These are phyloP conservation scores for Psilocybe cyanescens DNA, from an alignment of 768 basidiomycete genomes.

Conservation along the genomic window DNA sequence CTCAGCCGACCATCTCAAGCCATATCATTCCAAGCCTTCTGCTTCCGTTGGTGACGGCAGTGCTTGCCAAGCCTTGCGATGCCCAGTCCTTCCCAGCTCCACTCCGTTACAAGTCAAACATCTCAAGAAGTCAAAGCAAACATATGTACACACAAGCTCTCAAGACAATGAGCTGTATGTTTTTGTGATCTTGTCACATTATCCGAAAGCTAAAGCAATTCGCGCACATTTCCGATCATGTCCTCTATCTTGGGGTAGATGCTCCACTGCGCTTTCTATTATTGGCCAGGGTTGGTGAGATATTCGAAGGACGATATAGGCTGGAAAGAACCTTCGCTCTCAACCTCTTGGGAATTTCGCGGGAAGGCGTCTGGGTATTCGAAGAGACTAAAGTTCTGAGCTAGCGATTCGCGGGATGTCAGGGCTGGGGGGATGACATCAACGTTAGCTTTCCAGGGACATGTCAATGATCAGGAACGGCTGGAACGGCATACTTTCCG, in stretches of 20 bases:
- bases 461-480: background rate
- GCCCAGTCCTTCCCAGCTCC: background rate
- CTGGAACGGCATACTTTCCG: background rate
- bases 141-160: background rate
- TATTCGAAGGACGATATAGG: too few relatives aligned
- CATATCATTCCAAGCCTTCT: background rate
- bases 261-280: too few relatives aligned
- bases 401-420: too few relatives aligned
- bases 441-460: background rate
- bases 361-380: too few relatives aligned
- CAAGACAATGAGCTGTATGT: background rate
- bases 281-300: too few relatives aligned
- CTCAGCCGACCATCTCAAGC: background rate
- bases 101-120: background rate
- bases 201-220: background rate
- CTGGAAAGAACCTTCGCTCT: too few relatives aligned
- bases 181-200: background rate
- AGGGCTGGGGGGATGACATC: background rate
- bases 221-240: too few relatives aligned
- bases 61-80: background rate
- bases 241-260: too few relatives aligned
- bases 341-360: too few relatives aligned
- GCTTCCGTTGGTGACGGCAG: background rate
- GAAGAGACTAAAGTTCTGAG: too few relatives aligned
- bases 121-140: background rate